Evolutionary conservation across 1,284 basidiomycete species (phyloP).

Genomic region (Trichosporon ovoides): DNA sequence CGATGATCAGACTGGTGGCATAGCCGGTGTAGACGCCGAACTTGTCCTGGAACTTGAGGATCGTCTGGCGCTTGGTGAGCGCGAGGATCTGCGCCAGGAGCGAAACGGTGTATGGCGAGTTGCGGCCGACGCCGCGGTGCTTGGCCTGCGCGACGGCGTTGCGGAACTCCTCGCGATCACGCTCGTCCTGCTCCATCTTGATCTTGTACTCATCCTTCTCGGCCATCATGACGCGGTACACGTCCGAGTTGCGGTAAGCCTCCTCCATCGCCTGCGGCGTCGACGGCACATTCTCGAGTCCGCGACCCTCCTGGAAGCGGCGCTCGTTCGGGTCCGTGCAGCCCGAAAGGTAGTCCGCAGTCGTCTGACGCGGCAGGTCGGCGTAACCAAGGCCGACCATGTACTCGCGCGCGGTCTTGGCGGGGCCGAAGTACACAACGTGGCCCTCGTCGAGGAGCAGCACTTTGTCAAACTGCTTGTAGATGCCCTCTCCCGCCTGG

Average conservation of each 20-base stretch:
- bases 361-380: slow-evolving; percentile 51
- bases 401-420: slow-evolving; percentile 53
- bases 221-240: slow-evolving; percentile 53
- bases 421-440: slow-evolving; percentile 56
- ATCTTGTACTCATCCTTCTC: slow-evolving; percentile 62
- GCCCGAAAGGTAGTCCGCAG: slow-evolving; percentile 66
- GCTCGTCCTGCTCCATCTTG: slow-evolving; percentile 58
- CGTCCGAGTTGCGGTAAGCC: slow-evolving; percentile 60
- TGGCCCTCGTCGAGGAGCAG: slow-evolving; percentile 52
- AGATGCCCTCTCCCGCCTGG: slow-evolving; percentile 62
- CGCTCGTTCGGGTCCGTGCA: slow-evolving; percentile 75
- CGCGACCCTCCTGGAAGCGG: slow-evolving; percentile 68
- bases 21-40: slow-evolving; percentile 74
- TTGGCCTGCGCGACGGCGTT: slow-evolving; percentile 71
- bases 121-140: slow-evolving; percentile 70
- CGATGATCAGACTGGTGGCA: slow-evolving; percentile 53
- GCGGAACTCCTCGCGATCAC: slow-evolving; percentile 68
- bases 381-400: slow-evolving; percentile 54
- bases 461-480: slow-evolving; percentile 67
- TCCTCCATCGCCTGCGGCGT: slow-evolving; percentile 66
- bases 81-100: slow-evolving; percentile 69
- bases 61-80: slow-evolving; percentile 68
- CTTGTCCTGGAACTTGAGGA: slow-evolving; percentile 66
- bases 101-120: slow-evolving; percentile 80
- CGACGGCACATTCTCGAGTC: slow-evolving; percentile 62